Base-by-base conservation (phyloP, 2,329 filamentous ascomycete species). In the Cercospora nicotianae region DNA sequence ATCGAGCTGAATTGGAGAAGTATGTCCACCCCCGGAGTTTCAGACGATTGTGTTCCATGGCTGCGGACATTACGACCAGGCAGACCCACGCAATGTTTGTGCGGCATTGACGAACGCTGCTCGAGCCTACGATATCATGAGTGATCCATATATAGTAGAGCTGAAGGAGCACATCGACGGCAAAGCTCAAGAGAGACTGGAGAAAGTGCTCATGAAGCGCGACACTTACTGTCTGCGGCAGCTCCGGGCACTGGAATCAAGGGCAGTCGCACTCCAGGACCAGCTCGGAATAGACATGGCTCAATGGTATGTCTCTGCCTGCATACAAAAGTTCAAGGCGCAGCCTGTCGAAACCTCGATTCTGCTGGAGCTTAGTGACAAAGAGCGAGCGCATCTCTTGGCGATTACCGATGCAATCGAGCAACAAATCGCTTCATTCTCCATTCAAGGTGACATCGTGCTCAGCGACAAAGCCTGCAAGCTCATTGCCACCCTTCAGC, bases 1-100 rank as follows among this genome's bases (percentile, higher is more conserved):
- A 94, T 75, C 85, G 90, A 1, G 85, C 87, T 12, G 91, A 95
- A 70, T 84, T 96, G 3, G 77, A 91, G n/a, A 81, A 82, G 18
- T 84, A 88, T 72, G 88, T 91, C 2, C 89, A 92, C 72, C 86
- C 82, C 93, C 93, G 1, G 75, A 81, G 9, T 79, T 93, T 36
- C 64, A 77, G 8, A 79, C 74, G 31, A 70, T 86, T 9, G 69
- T 74, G 3, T 81, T 77, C 16, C 48, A 30, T 6, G 23, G 5
- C 20, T 28, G 42, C 33, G 39, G 5, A 57, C 20, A 57, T 28
- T 31, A 64, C 10, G 10, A 64, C 51, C 36, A 31, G 23, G 48
- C 60, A 6, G 28, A 45, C 2, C 39, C 23, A 12, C 69, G 1
- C 28, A 18, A 23, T 4, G 26, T 79, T 2, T 31, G 67, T 39